Conservation (phyloP, 768 basidiomycete genomes). For the Rubroboletus pulcherrimus region DNA sequence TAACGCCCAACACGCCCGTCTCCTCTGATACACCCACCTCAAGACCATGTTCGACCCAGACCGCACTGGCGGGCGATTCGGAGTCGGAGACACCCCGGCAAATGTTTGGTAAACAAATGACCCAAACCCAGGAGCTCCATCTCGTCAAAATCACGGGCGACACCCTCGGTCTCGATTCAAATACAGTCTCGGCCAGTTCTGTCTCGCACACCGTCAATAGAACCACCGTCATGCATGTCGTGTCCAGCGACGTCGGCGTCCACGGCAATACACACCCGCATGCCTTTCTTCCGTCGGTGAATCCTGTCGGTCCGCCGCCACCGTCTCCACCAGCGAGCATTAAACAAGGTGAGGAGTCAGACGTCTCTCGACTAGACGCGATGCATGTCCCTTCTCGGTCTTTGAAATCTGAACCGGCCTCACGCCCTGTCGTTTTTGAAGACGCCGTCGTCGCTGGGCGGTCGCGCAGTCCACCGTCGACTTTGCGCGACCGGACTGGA, state of each 20-base stretch:
- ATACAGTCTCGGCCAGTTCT: constrained; percentile 30
- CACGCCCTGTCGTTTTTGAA: constrained; percentile 32
- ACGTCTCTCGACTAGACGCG: constrained; percentile 22
- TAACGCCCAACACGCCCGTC: constrained; percentile 18
- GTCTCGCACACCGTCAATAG: constrained; percentile 35
- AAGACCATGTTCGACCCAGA: constrained; percentile 36
- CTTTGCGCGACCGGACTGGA: constrained; percentile 22
- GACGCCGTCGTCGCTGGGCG: constrained; percentile 28
- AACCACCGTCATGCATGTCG: constrained; percentile 32
- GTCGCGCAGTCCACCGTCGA: constrained; percentile 15
- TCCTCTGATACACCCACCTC: constrained; percentile 27
- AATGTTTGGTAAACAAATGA: constrained; percentile 24
- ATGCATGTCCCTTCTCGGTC: constrained; percentile 26
- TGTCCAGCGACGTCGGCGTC: constrained; percentile 20
- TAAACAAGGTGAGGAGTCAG: constrained; percentile 16
- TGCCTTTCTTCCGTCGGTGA: not conserved
- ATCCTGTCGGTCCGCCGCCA: constrained; percentile 49
- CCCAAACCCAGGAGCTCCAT: constrained; percentile 45
- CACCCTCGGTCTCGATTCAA: constrained; percentile 40
- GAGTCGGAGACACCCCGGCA: constrained; percentile 33
- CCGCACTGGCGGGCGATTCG: constrained; percentile 18
- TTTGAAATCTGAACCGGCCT: constrained; percentile 18
- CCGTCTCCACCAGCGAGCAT: constrained; percentile 51
- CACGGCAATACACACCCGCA: constrained; percentile 1
- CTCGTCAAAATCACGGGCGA: constrained; percentile 53